A percentile compares a stretch with the other conserved stretches of the same genome.
phyloP scores from a whole-genome alignment of 2,329 filamentous ascomycete species.

The Colletotrichum nymphaeae region DNA sequence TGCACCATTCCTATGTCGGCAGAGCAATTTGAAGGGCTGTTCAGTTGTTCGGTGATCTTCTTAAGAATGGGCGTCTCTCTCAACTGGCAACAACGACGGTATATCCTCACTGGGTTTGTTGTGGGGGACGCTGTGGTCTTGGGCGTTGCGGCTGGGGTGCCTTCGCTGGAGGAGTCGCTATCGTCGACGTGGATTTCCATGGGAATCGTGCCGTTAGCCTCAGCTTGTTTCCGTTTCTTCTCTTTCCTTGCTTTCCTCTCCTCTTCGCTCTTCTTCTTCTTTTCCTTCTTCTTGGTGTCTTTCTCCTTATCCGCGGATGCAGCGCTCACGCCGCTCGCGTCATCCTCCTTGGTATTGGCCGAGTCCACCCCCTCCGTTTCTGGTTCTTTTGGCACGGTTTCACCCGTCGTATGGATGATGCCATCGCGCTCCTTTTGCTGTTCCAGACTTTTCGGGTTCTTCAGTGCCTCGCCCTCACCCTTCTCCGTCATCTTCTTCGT shows the following conservation, averaged over 20 bases:
- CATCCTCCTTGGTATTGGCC: conserved; percentile 39
- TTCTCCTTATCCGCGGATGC: conserved; percentile 47
- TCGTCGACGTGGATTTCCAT: conserved; percentile 83
- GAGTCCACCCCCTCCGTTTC: conserved; percentile 48
- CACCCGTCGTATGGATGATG: conserved; percentile 53
- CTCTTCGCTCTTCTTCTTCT: conserved; percentile 94
- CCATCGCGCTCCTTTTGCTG: conserved; percentile 63
- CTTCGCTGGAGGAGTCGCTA: conserved; percentile 65
- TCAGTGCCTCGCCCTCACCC: conserved; percentile 80
- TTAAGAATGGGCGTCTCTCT: conserved; percentile 93
- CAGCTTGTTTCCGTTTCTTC: conserved; percentile 84
- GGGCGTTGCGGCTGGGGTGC: conserved; percentile 65
- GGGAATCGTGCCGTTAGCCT: conserved; percentile 88
- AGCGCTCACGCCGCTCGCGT: conserved; percentile 37
- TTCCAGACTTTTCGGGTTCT: conserved; percentile 70
- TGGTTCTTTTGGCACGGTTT: conserved; percentile 52
- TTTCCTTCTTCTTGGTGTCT: conserved; percentile 85
- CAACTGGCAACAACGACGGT: conserved; percentile 92
- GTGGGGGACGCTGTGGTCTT: conserved; percentile 72
- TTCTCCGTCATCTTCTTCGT: conserved; percentile 76
- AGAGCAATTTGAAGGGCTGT: conserved; percentile 73
- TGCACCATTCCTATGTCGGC: conserved; percentile 80
- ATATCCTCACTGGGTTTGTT: conserved; percentile 91
- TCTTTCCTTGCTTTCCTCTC: conserved; percentile 94
- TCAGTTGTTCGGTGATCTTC: conserved; percentile 89